Evolutionary conservation across 1,139 yeast species (phyloP).

Genomic region (Suhomyces wounanorum): DNA sequence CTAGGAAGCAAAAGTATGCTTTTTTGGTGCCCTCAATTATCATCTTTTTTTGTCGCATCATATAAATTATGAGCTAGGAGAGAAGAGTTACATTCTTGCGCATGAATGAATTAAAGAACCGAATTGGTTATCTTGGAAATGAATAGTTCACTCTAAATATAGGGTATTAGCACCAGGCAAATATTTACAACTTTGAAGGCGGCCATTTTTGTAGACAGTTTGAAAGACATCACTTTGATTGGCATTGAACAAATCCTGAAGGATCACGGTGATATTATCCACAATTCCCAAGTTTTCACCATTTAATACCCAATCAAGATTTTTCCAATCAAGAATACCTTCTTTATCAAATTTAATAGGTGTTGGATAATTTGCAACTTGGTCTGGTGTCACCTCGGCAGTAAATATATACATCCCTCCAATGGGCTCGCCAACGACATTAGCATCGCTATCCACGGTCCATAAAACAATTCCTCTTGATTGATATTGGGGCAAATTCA

Average conservation of each 20-base stretch:
- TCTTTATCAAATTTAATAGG: conserved; percentile 32
- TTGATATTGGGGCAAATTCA: conserved; percentile 27
- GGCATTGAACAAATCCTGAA: conserved; percentile 29
- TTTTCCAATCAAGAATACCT: conserved; percentile 52
- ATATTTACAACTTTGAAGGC: conserved; percentile 20
- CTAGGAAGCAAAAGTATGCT: not conserved
- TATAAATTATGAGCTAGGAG: no score
- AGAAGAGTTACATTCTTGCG: no score
- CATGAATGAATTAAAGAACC: no score
- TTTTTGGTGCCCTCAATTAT: no score
- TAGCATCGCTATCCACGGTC: conserved; percentile 24
- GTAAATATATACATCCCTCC: conserved; percentile 49
- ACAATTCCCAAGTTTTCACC: conserved; percentile 48
- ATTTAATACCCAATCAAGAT: conserved; percentile 39
- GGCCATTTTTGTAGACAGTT: conserved; percentile 22
- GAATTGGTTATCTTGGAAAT: no score
- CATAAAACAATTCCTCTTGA: conserved; percentile 44
- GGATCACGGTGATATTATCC: conserved; percentile 38
- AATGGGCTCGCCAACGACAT: conserved; percentile 19
- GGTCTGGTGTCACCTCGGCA: conserved; percentile 34
- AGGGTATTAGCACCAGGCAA: conserved; percentile 18
- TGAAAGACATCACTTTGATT: conserved; percentile 25
- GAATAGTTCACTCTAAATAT: conserved; percentile 8
- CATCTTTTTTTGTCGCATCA: no score
- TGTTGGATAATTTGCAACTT: conserved; percentile 27